Conservation (phyloP, 345 rosid species). For the Gossypium anomalum region DNA sequence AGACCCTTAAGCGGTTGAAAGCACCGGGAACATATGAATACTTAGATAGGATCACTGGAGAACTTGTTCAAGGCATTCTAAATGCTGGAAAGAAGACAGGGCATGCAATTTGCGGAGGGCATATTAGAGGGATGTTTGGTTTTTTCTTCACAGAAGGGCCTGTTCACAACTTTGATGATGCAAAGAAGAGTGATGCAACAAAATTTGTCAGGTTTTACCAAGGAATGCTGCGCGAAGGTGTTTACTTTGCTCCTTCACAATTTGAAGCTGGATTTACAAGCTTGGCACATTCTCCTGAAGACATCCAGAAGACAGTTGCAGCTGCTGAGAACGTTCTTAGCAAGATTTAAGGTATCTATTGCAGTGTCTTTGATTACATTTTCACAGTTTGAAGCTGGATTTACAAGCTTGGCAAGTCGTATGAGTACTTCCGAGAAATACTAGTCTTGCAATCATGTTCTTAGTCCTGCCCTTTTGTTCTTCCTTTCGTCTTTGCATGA, state of each 20-base stretch:
- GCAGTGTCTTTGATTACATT: constrained; percentile 38
- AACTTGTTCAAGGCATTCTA: constrained; percentile 61
- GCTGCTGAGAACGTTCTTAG: constrained; percentile 76
- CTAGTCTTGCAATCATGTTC: not conserved
- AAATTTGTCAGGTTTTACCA: constrained; percentile 73
- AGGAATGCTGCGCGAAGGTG: constrained; percentile 92
- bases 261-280: constrained; percentile 96
- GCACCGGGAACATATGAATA: constrained; percentile 76
- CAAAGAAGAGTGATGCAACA: constrained; percentile 73
- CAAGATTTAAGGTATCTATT: constrained; percentile 38
- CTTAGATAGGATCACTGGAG: constrained; percentile 62
- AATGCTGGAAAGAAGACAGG: constrained; percentile 83
- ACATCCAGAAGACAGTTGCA: constrained; percentile 61
- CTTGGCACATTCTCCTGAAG: constrained; percentile 76
- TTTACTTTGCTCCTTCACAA: constrained; percentile 91
- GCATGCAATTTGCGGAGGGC: constrained; percentile 82
- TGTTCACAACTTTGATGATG: constrained; percentile 67
- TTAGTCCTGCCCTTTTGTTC: not conserved
- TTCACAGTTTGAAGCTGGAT: constrained; percentile 91
- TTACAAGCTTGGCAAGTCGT: constrained; percentile 76
- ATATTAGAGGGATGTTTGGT: constrained; percentile 86
- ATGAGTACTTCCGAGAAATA: constrained; percentile 67
- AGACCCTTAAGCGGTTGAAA: constrained; percentile 64
- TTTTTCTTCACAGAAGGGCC: constrained; percentile 94
- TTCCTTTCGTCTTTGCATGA: not conserved